These are phyloP conservation scores for Cudoniella acicularis DNA, from an alignment of 495 filamentous ascomycete genomes.

Conservation along the genomic window DNA sequence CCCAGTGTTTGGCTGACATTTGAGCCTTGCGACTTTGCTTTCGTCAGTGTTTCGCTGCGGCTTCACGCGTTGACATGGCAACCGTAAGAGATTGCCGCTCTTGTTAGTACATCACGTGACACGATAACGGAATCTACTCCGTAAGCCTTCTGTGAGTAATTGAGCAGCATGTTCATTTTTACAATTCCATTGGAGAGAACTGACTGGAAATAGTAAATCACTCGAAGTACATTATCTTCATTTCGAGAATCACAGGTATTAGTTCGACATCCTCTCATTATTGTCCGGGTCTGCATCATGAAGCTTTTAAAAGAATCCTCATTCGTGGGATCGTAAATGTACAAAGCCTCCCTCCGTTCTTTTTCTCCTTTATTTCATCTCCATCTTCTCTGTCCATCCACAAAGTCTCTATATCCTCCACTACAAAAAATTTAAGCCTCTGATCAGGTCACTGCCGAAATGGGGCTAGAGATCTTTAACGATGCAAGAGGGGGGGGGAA, in stretches of 20 bases:
- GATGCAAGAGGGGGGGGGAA: constrained; percentile 22
- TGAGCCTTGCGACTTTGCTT: background rate
- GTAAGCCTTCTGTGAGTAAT: no score
- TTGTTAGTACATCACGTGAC: no score
- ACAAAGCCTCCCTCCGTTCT: constrained; percentile 11
- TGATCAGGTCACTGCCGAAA: constrained; percentile 25
- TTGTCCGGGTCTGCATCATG: background rate
- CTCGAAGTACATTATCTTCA: no score
- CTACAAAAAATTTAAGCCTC: constrained; percentile 10
- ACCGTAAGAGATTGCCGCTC: no score
- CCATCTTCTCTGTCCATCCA: background rate
- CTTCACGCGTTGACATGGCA: no score
- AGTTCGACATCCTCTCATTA: background rate
- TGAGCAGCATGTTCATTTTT: no score
- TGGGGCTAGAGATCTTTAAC: constrained; percentile 8
- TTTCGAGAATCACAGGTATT: no score
- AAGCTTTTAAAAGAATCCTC: constrained; percentile 11
- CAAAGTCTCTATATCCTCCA: constrained; percentile 8
- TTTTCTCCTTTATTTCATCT: background rate
- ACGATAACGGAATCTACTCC: no score
- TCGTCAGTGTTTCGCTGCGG: background rate
- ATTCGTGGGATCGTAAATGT: constrained; percentile 22
- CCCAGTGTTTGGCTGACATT: background rate
- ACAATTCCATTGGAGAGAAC: no score
- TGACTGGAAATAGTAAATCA: no score